A percentile compares a stretch with the other conserved stretches of the same genome.
Evolutionary conservation across 768 basidiomycete genomes (phyloP).

Genomic region (Rhizopogon salebrosus): DNA sequence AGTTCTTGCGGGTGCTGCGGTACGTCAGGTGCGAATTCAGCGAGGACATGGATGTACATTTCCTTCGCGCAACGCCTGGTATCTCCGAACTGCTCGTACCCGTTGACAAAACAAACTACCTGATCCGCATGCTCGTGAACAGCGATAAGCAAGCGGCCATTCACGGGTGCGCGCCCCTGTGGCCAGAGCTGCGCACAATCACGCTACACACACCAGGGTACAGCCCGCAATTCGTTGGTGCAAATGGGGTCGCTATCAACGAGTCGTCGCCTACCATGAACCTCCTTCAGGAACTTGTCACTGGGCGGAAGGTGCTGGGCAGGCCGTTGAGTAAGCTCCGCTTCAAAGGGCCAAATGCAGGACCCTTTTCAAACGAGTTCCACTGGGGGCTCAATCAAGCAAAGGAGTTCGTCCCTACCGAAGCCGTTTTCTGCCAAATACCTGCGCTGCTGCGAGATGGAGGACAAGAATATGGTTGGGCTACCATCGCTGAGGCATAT

Average conservation of each 20-base stretch:
- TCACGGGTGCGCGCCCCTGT: constrained; percentile 23
- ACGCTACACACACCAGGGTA: constrained; percentile 28
- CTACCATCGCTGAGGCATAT: constrained; percentile 24
- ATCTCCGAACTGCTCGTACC: constrained; percentile 27
- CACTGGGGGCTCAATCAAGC: constrained; percentile 22
- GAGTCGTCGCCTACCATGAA: constrained; percentile 26
- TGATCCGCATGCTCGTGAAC: constrained; percentile 26
- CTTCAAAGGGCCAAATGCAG: constrained; percentile 27
- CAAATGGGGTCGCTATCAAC: constrained; percentile 18
- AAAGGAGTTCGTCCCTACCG: constrained; percentile 21
- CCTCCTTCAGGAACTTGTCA: constrained; percentile 22
- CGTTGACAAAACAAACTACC: constrained; percentile 24
- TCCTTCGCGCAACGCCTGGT: constrained; percentile 27
- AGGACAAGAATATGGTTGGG: constrained; percentile 24
- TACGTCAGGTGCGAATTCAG: constrained; percentile 28
- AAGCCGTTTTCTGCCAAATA: constrained; percentile 16
- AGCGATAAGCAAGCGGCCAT: constrained; percentile 29
- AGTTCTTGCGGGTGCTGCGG: constrained; percentile 20
- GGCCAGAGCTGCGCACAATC: constrained; percentile 18
- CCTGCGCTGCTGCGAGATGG: constrained; percentile 20
- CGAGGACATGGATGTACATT: constrained; percentile 25
- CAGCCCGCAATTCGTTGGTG: constrained; percentile 11
- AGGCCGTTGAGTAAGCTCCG: constrained; percentile 17
- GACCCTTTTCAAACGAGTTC: constrained; percentile 22
- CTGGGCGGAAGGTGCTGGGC: constrained; percentile 15